A percentile compares a stretch with the other conserved stretches of the same genome.
These are phyloP conservation scores for Balakata baccata DNA, from an alignment of 345 rosid genomes.

Conservation along the genomic window DNA sequence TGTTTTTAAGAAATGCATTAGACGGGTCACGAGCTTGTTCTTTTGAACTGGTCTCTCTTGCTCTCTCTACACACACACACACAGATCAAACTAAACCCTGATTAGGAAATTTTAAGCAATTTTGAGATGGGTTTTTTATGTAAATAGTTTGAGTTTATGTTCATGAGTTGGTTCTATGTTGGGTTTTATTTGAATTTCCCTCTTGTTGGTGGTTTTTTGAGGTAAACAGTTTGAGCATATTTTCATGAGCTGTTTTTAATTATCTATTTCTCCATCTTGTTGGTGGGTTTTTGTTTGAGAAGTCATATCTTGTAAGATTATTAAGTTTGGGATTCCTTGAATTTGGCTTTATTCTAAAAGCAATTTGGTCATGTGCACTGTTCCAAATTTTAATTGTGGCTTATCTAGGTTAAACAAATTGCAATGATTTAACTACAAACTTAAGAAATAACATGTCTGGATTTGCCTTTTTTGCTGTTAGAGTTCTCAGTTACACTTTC, in stretches of 20 bases:
- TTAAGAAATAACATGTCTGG: neutral
- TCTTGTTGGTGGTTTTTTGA: neutral
- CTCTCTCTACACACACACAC: neutral
- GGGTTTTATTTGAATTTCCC: neutral
- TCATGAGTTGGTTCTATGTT: neutral
- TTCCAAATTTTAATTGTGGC: neutral
- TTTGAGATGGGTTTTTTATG: neutral
- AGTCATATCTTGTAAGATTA: neutral
- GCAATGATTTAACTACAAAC: neutral
- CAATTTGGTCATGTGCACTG: neutral
- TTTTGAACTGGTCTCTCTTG: no score
- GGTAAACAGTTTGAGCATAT: neutral
- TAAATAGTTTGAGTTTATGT: neutral
- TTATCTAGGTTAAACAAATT: neutral
- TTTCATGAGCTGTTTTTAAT: neutral
- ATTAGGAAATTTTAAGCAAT: neutral
- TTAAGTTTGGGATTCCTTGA: neutral
- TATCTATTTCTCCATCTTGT: neutral
- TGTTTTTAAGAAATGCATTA: no score
- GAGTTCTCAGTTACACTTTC: neutral
- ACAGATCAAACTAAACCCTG: neutral
- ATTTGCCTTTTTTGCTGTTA: neutral
- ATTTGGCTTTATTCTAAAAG: neutral
- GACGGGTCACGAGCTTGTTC: no score
- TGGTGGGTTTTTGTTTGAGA: conserved; percentile 4